These are phyloP conservation scores for Neopestalotiopsis clavispora DNA, from an alignment of 2,329 filamentous ascomycete genomes.

Conservation along the genomic window DNA sequence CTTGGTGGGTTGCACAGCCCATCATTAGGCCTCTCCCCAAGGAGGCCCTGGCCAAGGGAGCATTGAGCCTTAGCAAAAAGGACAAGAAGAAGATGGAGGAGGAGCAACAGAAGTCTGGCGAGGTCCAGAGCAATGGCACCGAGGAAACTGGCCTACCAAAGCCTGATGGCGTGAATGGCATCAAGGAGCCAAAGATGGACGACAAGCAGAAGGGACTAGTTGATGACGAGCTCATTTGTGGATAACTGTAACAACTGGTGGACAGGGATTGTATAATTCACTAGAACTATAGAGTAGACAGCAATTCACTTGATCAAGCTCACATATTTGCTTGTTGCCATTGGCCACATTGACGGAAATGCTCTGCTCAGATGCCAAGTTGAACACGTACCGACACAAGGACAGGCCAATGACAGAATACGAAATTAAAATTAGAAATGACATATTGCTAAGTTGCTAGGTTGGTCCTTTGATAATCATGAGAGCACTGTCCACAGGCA, in stretches of 20 bases:
- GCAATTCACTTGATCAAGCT: too few species aligned
- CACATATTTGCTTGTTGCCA: too few species aligned
- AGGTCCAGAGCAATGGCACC: background rate
- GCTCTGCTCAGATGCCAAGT: too few species aligned
- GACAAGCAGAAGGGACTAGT: conserved; percentile 24
- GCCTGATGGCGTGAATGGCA: conserved; percentile 26
- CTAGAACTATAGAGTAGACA: background rate
- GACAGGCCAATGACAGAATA: too few species aligned
- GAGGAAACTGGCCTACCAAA: conserved; percentile 27
- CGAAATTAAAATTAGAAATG: too few species aligned
- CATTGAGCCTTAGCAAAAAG: conserved; percentile 77
- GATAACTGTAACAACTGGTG: conserved; percentile 23
- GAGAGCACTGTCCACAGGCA: too few species aligned
- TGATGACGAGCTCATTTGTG: conserved; percentile 33
- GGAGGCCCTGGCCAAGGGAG: conserved; percentile 84
- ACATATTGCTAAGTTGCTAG: too few species aligned
- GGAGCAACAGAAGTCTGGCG: conserved; percentile 25
- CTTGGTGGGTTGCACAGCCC: conserved; percentile 90
- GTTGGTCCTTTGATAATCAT: too few species aligned
- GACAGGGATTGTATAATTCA: background rate
- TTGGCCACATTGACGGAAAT: background rate
- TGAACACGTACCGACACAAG: too few species aligned
- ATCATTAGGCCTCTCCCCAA: conserved; percentile 85
- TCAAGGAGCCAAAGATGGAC: conserved; percentile 32
- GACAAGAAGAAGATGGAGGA: conserved; percentile 51